phyloP scores from a whole-genome alignment of 495 filamentous ascomycete species.

The Copromyces sp. region DNA sequence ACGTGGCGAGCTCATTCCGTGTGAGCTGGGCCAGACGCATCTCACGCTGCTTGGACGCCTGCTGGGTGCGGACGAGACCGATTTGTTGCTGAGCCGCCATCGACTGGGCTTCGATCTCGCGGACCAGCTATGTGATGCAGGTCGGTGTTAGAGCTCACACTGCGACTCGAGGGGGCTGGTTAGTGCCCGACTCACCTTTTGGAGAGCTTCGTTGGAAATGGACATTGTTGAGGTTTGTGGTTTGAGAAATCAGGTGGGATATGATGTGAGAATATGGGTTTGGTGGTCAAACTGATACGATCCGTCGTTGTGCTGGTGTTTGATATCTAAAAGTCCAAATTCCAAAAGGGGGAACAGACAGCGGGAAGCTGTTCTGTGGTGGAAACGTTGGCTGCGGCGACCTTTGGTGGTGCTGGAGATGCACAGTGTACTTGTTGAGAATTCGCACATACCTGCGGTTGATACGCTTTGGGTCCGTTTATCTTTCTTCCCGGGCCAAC shows the following conservation, averaged over 20 bases:
- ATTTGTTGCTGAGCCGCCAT: slow-evolving; percentile 86
- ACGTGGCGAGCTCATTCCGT: slow-evolving; percentile 61
- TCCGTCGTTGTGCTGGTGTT: neutral
- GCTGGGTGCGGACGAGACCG: slow-evolving; percentile 72
- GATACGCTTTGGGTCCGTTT: neutral
- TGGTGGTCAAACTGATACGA: too few relatives aligned
- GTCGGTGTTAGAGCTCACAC: neutral
- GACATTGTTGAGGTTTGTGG: slow-evolving; percentile 53
- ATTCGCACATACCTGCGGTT: neutral
- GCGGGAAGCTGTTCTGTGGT: neutral
- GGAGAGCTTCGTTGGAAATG: slow-evolving; percentile 87
- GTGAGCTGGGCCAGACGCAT: slow-evolving; percentile 84
- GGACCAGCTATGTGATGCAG: slow-evolving; percentile 55
- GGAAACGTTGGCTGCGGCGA: neutral
- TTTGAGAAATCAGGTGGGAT: neutral
- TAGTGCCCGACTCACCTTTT: slow-evolving; percentile 55
- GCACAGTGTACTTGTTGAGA: neutral
- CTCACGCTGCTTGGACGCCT: slow-evolving; percentile 78
- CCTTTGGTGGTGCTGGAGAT: neutral
- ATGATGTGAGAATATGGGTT: neutral
- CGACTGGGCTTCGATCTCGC: slow-evolving; percentile 88
- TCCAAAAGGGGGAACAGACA: neutral
- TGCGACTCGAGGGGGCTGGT: neutral
- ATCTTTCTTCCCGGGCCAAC: neutral
- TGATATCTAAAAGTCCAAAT: neutral